Evolutionary conservation across 495 filamentous ascomycete species (phyloP).

Genomic region (Pyronema omphalodes): DNA sequence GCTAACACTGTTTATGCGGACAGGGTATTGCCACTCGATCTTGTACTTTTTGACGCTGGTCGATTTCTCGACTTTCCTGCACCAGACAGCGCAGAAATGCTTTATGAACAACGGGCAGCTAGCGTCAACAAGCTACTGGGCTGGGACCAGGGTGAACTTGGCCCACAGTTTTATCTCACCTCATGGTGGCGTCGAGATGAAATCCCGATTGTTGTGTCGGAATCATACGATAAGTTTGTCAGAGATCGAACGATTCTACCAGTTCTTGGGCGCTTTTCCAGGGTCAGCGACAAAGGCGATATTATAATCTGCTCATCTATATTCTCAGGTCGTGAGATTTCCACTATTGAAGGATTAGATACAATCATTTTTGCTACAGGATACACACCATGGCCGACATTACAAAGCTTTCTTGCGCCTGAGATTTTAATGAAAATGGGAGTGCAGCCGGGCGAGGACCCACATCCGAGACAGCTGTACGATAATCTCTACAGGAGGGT

Average conservation of each 20-base stretch:
- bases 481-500: constrained; percentile 37
- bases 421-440: constrained; percentile 29
- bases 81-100: constrained; percentile 41
- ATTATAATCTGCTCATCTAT: constrained; percentile 14
- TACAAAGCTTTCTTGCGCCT: neutral
- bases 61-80: constrained; percentile 33
- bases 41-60: constrained; percentile 51
- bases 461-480: neutral
- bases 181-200: constrained; percentile 27
- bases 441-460: constrained; percentile 27
- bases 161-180: constrained; percentile 25
- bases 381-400: constrained; percentile 26
- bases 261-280: constrained; percentile 25
- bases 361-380: constrained; percentile 61
- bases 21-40: constrained; percentile 49
- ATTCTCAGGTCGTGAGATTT: constrained; percentile 29
- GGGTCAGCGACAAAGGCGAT: constrained; percentile 3
- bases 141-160: constrained; percentile 41
- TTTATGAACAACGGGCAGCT: constrained; percentile 32
- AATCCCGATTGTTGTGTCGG: constrained; percentile 48
- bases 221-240: constrained; percentile 57
- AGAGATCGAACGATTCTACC: constrained; percentile 40
- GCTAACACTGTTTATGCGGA: too few species aligned
- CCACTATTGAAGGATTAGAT: constrained; percentile 33
- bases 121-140: constrained; percentile 41